Base-by-base conservation (phyloP, 495 filamentous ascomycete genomes). In the Aspergillus avenaceus region DNA sequence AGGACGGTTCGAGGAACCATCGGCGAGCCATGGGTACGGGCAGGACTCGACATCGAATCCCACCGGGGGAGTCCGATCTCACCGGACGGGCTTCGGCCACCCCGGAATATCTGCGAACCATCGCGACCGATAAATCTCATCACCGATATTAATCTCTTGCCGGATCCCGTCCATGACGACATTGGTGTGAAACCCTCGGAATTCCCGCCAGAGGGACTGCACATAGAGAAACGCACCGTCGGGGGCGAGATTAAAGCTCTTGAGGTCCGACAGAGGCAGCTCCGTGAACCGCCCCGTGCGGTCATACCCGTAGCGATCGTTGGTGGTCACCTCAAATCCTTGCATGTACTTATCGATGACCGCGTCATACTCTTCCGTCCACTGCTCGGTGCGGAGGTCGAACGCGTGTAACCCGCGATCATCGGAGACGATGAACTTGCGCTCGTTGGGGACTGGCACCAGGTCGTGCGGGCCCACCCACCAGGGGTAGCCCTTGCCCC, bases 11-110 rank as follows among this genome's bases (percentile, higher is more conserved):
- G n/a, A n/a, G n/a, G n/a, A n/a, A n/a, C n/a, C n/a, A n/a, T n/a
- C n/a, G n/a, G n/a, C n/a, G n/a, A n/a, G n/a, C n/a, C n/a, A n/a
- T n/a, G n/a, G n/a, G n/a, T n/a, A n/a, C n/a, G n/a, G n/a, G n/a
- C n/a, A n/a, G n/a, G n/a, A n/a, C n/a, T n/a, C n/a, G n/a, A n/a
- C n/a, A n/a, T n/a, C n/a, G n/a, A n/a, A n/a, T n/a, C n/a, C n/a
- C n/a, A n/a, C n/a, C n/a, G n/a, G n/a, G n/a, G n/a, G n/a, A n/a
- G n/a, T n/a, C n/a, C n/a, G n/a, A n/a, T n/a, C n/a, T n/a, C n/a
- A n/a, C n/a, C n/a, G n/a, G n/a, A n/a, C n/a, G n/a, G n/a, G 59
- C 45, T 64, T 66, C 19, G 61, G 61, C 63, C 63, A 65, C 36
- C 60, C 60, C 46, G 58, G 55, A n/a, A 65, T 61, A 32, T 65